phyloP scores from a whole-genome alignment of 108 stramenopile genomes.

The Mediolabrus comicus region DNA sequence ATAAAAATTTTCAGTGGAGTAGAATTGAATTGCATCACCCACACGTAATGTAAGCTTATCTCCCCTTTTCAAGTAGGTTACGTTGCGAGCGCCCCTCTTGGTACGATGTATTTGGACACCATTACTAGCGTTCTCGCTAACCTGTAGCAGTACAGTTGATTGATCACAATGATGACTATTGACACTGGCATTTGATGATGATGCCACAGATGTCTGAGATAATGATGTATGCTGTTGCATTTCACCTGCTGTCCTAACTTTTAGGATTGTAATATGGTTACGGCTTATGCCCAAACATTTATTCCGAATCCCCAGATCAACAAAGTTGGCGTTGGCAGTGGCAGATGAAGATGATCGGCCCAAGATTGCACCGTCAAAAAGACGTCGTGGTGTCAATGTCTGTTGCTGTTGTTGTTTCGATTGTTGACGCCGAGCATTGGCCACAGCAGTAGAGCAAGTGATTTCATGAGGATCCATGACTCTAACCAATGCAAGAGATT shows the following conservation, averaged over 20 bases:
- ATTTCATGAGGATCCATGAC: constrained; percentile 11
- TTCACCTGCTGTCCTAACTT: background rate
- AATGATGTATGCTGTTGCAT: background rate
- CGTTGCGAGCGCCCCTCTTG: background rate
- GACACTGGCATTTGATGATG: background rate
- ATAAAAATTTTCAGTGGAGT: constrained; percentile 1
- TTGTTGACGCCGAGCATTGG: background rate
- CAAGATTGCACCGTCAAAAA: background rate
- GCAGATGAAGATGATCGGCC: constrained; percentile 38
- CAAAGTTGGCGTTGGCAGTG: constrained; percentile 52
- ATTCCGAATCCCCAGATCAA: constrained; percentile 44
- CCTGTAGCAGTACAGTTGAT: background rate
- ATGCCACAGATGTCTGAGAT: background rate
- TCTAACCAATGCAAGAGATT: constrained; percentile 15
- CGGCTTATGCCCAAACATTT: background rate
- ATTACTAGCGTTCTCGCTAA: background rate
- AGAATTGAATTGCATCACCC: constrained; percentile 25
- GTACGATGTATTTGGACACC: constrained; percentile 4
- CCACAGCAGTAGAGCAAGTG: constrained; percentile 17
- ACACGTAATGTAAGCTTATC: constrained; percentile 15
- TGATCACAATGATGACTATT: background rate
- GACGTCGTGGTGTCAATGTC: background rate
- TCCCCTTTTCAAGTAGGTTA: constrained; percentile 1
- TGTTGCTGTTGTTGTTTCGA: background rate
- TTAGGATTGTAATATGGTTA: background rate